Conservation (phyloP, 169 alveolate species). For the Babesia sp. region DNA sequence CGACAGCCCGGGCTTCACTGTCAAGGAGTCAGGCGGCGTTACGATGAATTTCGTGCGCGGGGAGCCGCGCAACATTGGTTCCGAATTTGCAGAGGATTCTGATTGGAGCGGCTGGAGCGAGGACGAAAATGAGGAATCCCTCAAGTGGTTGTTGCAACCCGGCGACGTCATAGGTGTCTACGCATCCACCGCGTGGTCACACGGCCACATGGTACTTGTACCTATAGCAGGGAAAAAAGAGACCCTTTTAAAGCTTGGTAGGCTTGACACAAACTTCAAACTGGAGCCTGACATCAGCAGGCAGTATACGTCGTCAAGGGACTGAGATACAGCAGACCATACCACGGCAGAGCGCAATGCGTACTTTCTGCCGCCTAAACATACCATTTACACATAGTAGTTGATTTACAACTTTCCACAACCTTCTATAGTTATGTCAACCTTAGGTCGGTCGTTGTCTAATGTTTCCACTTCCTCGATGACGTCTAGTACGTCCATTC, state of each 20-base stretch:
- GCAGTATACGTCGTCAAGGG: constrained; percentile 23
- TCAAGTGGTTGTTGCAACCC: constrained; percentile 71
- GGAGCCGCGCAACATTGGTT: constrained; percentile 25
- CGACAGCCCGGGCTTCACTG: constrained; percentile 60
- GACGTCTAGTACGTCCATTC: constrained; percentile 32
- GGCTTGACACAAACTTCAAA: constrained; percentile 22
- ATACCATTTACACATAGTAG: neutral
- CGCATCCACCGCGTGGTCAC: constrained; percentile 78
- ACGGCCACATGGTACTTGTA: constrained; percentile 74
- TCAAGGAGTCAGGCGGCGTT: constrained; percentile 36
- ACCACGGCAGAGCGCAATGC: neutral
- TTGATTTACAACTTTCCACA: constrained; percentile 32
- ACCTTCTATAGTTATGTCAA: constrained; percentile 18
- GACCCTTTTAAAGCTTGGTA: constrained; percentile 32
- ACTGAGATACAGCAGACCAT: neutral
- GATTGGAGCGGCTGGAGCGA: constrained; percentile 67
- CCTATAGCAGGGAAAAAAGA: constrained; percentile 29
- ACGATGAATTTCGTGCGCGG: constrained; percentile 33
- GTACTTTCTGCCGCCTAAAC: neutral
- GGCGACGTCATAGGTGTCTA: constrained; percentile 72
- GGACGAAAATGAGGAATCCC: constrained; percentile 45
- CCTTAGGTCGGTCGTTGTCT: constrained; percentile 46
- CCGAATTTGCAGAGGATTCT: constrained; percentile 51
- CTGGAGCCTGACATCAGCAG: constrained; percentile 58
- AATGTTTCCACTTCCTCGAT: constrained; percentile 70